Base-by-base conservation (phyloP, 176 grass and related monocot genomes). In the Tillandsia leiboldiana region DNA sequence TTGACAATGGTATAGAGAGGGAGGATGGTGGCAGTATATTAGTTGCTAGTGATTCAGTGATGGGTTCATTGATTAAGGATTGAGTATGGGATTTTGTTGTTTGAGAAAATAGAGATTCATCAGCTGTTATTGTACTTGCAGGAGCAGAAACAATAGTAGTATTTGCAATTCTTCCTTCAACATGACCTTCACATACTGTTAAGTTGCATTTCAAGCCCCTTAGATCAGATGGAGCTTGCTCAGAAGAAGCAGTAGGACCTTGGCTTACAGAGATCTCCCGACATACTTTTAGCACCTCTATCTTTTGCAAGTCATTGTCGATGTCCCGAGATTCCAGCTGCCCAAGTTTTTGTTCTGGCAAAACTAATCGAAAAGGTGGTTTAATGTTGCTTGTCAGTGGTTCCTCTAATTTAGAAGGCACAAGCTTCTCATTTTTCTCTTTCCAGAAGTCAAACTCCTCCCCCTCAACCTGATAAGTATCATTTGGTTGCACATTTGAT, bases 21-120 rank as follows among this genome's bases (percentile, higher is more conserved):
- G 66, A 20, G 20, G 66, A 53, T 22, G 72, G 75, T 72, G 71
- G 73, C 9, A 82, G 2, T 78, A 73, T 86, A 63, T 69, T 66
- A 15, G 67, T 76, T 9, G 82, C 64, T 64, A 69, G 75, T 18
- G 27, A 10, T 77, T 57, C 26, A 56, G 68, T 12, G 73, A 78
- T 77, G 64, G 74, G 11, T 66, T 20, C 67, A 22, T 54, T 59
- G 51, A 68, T 74, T 9, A 50, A 59, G 12, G 77, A 70, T 28
- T 74, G 69, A 77, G 49, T 26, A 77, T 70, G 75, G 67, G 52
- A 1, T 74, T 87, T 87, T 83, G 69, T 75, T 75, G 66, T 86
- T 77, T 27, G 73, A 59, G 42, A n/a, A 4, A 51, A 11, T 63
- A 6, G 69, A 71, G 80, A 77, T 77, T 54, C 75, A 61, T 73